Evolutionary conservation across 257 asterid species (phyloP), one percentile per base, ranked within the genome.

Genomic region (Avicennia marina): DNA sequence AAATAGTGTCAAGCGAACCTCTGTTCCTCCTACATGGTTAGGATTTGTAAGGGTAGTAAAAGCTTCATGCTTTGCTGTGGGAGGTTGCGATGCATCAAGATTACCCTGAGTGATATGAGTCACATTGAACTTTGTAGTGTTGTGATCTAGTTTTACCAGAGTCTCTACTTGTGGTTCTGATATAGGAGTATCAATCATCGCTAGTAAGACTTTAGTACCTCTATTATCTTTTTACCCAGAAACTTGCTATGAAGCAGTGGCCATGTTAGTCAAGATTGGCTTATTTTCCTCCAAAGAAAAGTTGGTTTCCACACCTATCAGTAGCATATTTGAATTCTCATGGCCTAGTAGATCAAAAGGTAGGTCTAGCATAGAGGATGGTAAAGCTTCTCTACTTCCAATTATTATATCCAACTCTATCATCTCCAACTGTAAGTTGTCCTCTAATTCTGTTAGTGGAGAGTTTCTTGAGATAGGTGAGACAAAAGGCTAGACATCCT

Each of bases 311-410:
- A 57, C 58, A 42, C 43, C 64, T 39, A 73, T 22, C 36, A 43
- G 29, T 5, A 31, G 56, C 7, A 53, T 13, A 34, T 31, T 33
- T 26, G 72, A 53, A 52, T 64, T 47, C 41, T 69, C 72, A 65
- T 68, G 31, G 42, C 49, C 54, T n/a, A 57, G 45, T 39, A 67
- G 56, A 19, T 53, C 72, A 38, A 69, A 46, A 18, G 67, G 73
- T 25, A 74, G 71, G 40, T 74, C 76, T 11, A 71, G 72, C 64
- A 77, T 58, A 33, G 82, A 76, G 46, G 83, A 71, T 38, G 90
- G 81, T 18, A 81, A 79, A 54, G 90, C 72, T 59, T 73, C 85
- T 76, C 84, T 72, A 57, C 79, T 74, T 57, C 89, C 84, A 52
- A 81, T 76, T 46, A 82, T 76, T 36, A 79, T 75, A 50, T 76